phyloP scores from a whole-genome alignment of 2,329 filamentous ascomycete genomes.

The Pyricularia pennisetigena region DNA sequence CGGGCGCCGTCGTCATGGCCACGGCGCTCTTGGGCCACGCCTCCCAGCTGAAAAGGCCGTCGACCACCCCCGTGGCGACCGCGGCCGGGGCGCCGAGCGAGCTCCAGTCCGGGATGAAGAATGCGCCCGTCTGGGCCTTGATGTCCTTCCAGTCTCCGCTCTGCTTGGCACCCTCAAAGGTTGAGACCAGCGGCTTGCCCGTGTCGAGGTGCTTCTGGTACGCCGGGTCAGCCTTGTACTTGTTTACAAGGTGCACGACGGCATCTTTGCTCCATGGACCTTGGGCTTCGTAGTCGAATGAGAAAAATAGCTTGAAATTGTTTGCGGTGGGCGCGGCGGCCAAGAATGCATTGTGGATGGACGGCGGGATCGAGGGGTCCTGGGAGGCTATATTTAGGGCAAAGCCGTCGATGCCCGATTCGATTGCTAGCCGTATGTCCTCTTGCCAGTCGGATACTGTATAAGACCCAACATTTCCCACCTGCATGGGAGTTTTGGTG shows the following conservation, averaged over 20 bases:
- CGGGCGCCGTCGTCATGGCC: conserved; percentile 15
- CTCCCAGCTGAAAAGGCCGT: conserved; percentile 4
- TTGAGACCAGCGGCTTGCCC: conserved; percentile 23
- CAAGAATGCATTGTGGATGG: conserved; percentile 35
- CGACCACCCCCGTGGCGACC: conserved; percentile 18
- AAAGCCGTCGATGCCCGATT: conserved; percentile 18
- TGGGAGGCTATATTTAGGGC: conserved; percentile 24
- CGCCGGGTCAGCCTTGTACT: conserved; percentile 40
- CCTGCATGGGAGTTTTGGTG: conserved; percentile 17
- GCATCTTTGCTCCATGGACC: conserved; percentile 32
- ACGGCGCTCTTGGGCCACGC: conserved; percentile 1
- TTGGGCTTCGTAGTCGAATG: conserved; percentile 39
- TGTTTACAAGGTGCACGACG: conserved; percentile 36
- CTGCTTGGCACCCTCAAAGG: conserved; percentile 1
- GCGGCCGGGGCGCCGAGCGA: conserved; percentile 25
- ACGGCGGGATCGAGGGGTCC: conserved; percentile 36
- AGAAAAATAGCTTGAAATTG: conserved; percentile 31
- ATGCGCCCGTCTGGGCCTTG: not conserved
- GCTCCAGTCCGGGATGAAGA: conserved; percentile 5
- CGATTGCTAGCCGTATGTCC: conserved; percentile 13
- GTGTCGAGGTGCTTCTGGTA: conserved; percentile 24
- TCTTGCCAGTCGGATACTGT: conserved; percentile 29
- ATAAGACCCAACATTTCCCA: conserved; percentile 31
- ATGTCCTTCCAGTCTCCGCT: not conserved
- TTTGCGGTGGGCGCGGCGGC: conserved; percentile 23